Conservation (phyloP, 805 yeast species). For the Yarrowia phangngaensis region DNA sequence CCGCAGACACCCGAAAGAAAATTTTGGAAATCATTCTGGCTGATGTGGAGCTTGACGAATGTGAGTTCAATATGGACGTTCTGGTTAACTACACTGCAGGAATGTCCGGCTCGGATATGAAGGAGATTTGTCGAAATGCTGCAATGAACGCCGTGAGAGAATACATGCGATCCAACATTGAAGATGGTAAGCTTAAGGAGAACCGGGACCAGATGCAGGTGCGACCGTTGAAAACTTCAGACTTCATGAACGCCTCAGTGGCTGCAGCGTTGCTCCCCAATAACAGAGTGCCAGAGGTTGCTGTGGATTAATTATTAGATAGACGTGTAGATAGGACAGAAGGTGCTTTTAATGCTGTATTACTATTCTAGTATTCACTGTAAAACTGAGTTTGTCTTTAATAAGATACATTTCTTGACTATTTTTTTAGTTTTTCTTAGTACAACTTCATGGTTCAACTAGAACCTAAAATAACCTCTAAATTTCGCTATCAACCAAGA, state of each 20-base stretch:
- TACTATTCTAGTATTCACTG: not conserved
- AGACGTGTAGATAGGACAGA: constrained; percentile 15
- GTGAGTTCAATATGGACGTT: constrained; percentile 54
- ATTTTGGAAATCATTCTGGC: constrained; percentile 66
- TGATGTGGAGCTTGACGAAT: constrained; percentile 56
- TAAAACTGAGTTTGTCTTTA: not conserved
- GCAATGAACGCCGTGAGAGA: constrained; percentile 87
- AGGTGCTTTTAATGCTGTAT: too few relatives aligned
- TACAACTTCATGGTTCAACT: not conserved
- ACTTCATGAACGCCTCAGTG: constrained; percentile 44
- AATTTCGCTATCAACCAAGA: not conserved
- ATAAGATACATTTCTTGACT: not conserved
- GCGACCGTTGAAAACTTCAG: constrained; percentile 61
- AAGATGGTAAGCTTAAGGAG: constrained; percentile 40
- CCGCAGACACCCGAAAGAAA: constrained; percentile 58
- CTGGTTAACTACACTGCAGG: constrained; percentile 67
- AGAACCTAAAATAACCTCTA: not conserved
- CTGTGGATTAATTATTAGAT: constrained; percentile 18
- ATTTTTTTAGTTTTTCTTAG: too few relatives aligned
- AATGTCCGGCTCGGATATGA: constrained; percentile 84
- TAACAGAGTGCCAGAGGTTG: constrained; percentile 21
- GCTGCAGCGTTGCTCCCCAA: constrained; percentile 21
- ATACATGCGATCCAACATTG: constrained; percentile 60
- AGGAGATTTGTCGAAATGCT: constrained; percentile 89
- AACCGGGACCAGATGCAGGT: constrained; percentile 45